phyloP scores from a whole-genome alignment of 2,329 filamentous ascomycete genomes.

The Aspergillus persii region DNA sequence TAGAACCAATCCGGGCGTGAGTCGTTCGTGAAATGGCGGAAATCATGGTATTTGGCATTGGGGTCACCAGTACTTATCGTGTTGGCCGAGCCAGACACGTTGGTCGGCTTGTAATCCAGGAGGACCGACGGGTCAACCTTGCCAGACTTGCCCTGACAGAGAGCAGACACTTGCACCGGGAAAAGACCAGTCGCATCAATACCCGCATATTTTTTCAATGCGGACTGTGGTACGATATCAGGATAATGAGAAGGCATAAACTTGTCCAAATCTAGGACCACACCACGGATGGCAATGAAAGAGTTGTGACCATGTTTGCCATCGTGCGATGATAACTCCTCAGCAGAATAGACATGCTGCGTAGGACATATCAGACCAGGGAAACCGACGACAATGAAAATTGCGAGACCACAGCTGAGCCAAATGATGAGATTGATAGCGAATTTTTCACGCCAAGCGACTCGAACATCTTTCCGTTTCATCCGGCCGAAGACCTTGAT shows the following conservation, averaged over 20 bases:
- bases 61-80: constrained; percentile 65
- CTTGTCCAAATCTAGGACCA: constrained; percentile 76
- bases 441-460: constrained; percentile 95
- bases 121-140: constrained; percentile 68
- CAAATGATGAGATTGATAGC: constrained; percentile 98
- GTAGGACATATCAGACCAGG: constrained; percentile 85
- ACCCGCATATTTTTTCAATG: constrained; percentile 78
- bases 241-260: constrained; percentile 81
- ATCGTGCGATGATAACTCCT: constrained; percentile 71
- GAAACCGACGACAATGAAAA: constrained; percentile 89
- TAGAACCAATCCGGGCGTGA: constrained; percentile 87
- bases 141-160: constrained; percentile 76
- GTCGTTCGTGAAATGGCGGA: constrained; percentile 79
- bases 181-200: constrained; percentile 85
- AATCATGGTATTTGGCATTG: constrained; percentile 86
- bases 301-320: constrained; percentile 65
- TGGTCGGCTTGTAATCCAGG: constrained; percentile 76
- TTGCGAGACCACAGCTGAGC: constrained; percentile 71
- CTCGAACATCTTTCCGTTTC: constrained; percentile 85
- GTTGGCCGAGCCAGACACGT: constrained; percentile 66
- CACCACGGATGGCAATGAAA: constrained; percentile 80
- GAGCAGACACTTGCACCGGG: constrained; percentile 87
- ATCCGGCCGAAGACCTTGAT: constrained; percentile 77
- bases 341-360: constrained; percentile 79
- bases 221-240: constrained; percentile 57